Conservation (phyloP, 2,329 filamentous ascomycete species). For the Penicillium sp. region DNA sequence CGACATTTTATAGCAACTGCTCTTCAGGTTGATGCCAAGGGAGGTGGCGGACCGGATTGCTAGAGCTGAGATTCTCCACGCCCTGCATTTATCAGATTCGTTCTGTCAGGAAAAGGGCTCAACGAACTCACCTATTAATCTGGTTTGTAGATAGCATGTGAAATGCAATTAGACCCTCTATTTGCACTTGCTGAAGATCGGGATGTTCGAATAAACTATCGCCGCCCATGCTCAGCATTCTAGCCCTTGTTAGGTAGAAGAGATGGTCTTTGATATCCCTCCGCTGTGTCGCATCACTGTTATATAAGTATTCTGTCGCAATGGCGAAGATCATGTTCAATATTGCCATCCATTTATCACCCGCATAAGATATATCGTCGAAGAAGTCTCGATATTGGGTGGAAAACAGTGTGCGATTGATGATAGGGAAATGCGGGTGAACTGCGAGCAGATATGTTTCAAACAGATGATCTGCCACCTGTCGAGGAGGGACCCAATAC, state of each 20-base stretch:
- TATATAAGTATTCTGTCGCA: constrained; percentile 34
- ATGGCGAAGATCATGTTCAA: constrained; percentile 46
- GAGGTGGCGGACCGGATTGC: too few relatives aligned
- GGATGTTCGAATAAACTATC: too few relatives aligned
- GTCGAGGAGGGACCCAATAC: constrained; percentile 35
- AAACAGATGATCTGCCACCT: constrained; percentile 37
- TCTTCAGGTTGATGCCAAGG: too few relatives aligned
- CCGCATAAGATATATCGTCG: constrained; percentile 22
- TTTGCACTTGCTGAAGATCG: too few relatives aligned
- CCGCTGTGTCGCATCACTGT: constrained; percentile 28
- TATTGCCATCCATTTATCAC: constrained; percentile 40
- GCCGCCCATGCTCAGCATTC: too few relatives aligned
- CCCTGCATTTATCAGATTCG: too few relatives aligned
- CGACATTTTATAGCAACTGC: too few relatives aligned
- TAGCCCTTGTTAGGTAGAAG: constrained; percentile 25
- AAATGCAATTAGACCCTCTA: too few relatives aligned
- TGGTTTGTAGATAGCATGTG: too few relatives aligned
- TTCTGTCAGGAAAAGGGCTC: too few relatives aligned
- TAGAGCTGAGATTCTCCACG: too few relatives aligned
- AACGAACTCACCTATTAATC: too few relatives aligned
- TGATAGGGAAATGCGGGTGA: constrained; percentile 41
- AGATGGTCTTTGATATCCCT: constrained; percentile 33
- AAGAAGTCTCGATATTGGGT: constrained; percentile 33
- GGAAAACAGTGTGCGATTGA: constrained; percentile 35
- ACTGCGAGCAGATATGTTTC: constrained; percentile 37